These are phyloP conservation scores for Kitagawia praeruptora DNA, from an alignment of 129 eudicot species.

Conservation along the genomic window DNA sequence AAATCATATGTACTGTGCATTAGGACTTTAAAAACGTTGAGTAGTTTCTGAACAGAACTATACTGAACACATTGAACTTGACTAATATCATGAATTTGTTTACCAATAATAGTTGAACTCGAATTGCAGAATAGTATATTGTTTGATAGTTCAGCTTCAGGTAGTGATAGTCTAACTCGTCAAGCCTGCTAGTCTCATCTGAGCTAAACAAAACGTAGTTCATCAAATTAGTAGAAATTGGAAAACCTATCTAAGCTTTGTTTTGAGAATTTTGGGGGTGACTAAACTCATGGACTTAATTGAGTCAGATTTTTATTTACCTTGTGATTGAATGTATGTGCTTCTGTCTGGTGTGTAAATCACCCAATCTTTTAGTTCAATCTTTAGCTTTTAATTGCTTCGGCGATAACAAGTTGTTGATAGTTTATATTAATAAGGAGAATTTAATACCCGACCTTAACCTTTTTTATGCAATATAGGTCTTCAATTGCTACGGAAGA, in stretches of 20 bases:
- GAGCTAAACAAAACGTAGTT: not conserved
- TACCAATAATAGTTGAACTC: not conserved
- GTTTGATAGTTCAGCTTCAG: not conserved
- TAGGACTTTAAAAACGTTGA: not conserved
- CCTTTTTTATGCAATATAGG: not conserved
- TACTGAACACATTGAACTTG: not conserved
- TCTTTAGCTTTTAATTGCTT: not conserved
- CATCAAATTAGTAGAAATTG: not conserved
- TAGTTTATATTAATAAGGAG: not conserved
- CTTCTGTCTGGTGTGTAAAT: not conserved
- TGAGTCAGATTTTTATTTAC: not conserved
- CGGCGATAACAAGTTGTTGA: not conserved
- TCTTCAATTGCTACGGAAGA: constrained; percentile 12
- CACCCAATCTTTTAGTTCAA: not conserved
- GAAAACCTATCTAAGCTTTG: not conserved
- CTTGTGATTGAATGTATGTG: not conserved
- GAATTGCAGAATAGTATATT: not conserved
- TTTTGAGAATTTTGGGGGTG: not conserved
- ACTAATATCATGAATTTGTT: not conserved
- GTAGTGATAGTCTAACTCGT: not conserved
- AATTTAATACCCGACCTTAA: not conserved
- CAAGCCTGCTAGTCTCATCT: not conserved
- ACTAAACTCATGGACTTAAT: not conserved
- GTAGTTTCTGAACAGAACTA: not conserved
- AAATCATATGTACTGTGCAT: not conserved